Conservation (phyloP, 257 asterid genomes). For the Solanum bulbocastanum region DNA sequence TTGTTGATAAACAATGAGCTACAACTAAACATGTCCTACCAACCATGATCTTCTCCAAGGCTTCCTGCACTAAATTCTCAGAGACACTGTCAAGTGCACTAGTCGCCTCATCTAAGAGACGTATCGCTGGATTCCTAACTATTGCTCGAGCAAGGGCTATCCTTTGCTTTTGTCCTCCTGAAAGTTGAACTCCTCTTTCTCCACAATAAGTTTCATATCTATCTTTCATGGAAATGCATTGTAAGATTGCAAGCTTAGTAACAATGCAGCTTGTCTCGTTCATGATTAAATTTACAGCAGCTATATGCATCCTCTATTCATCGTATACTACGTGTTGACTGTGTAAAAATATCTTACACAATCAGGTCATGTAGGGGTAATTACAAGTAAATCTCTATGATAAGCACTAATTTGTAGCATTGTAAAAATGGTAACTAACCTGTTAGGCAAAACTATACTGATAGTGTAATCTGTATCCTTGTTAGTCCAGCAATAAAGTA, state of each 20-base stretch:
- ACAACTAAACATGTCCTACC: slow-evolving; percentile 37
- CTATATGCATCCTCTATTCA: slow-evolving; percentile 30
- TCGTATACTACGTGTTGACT: neutral
- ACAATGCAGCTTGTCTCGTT: slow-evolving; percentile 28
- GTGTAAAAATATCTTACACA: neutral
- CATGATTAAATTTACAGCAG: slow-evolving; percentile 12
- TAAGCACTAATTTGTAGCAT: neutral
- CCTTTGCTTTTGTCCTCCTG: neutral
- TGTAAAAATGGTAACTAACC: neutral
- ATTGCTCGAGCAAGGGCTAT: neutral
- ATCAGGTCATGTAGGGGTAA: neutral
- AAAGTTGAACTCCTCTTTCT: neutral
- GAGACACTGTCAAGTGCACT: neutral
- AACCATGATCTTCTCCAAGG: slow-evolving; percentile 39
- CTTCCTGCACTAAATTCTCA: slow-evolving; percentile 26
- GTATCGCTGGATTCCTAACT: neutral
- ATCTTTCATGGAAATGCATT: neutral
- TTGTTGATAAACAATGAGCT: slow-evolving; percentile 32
- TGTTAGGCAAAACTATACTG: neutral
- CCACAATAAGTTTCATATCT: neutral
- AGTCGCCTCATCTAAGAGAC: neutral
- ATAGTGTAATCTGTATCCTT: neutral
- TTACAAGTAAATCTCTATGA: neutral
- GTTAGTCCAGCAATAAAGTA: neutral
- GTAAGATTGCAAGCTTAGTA: neutral